Evolutionary conservation across 164 flowering plant genomes (phyloP).

Genomic region (Santalum album): DNA sequence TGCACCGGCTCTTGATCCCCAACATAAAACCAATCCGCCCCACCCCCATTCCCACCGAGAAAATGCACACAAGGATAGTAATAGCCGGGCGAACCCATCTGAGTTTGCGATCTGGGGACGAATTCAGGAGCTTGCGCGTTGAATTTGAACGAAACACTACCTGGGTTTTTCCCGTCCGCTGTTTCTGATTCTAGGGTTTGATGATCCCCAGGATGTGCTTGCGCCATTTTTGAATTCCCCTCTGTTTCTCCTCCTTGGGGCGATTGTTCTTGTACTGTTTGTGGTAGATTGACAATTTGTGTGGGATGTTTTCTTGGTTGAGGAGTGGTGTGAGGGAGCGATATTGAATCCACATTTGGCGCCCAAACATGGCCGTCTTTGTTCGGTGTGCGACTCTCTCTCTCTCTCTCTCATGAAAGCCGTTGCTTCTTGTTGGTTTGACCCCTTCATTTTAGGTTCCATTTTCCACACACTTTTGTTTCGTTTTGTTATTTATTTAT

Average conservation of each 20-base stretch:
- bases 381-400: no score
- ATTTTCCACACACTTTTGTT: no score
- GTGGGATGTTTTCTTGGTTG: background rate
- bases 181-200: conserved; percentile 15
- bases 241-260: background rate
- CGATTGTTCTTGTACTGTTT: no score
- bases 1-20: conserved; percentile 50
- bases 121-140: conserved; percentile 91
- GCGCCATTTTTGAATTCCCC: conserved; percentile 17
- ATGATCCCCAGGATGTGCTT: conserved; percentile 19
- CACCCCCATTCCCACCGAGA: conserved; percentile 23
- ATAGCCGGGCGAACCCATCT: conserved; percentile 36
- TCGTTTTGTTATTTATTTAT: no score
- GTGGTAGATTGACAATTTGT: no score
- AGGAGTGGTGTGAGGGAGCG: background rate
- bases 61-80: conserved; percentile 58
- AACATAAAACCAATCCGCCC: conserved; percentile 58
- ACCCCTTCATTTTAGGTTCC: no score
- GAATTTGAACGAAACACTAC: conserved; percentile 47
- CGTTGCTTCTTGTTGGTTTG: conserved; percentile 6
- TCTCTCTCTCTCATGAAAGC: no score
- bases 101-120: conserved; percentile 54
- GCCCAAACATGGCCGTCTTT: conserved; percentile 28
- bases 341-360: conserved; percentile 35
- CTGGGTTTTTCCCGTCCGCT: conserved; percentile 6